Evolutionary conservation across 2,329 filamentous ascomycete genomes (phyloP).

Genomic region (Pseudogymnoascus sp.): DNA sequence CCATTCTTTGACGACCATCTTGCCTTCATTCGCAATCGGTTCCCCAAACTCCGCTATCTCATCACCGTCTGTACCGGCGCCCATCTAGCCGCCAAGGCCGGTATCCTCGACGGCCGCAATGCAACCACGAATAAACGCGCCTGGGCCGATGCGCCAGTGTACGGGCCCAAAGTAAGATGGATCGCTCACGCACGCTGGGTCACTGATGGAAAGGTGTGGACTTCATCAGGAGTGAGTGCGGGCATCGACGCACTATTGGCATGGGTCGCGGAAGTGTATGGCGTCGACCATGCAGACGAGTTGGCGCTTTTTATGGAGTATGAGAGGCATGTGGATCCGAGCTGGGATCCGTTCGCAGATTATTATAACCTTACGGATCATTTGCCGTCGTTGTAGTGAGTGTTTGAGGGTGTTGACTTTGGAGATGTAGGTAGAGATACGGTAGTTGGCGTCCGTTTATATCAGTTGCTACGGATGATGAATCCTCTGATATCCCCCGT

Average conservation of each 20-base stretch:
- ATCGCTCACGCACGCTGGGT: constrained; percentile 43
- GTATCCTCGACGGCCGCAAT: constrained; percentile 39
- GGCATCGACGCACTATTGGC: constrained; percentile 28
- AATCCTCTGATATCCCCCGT: background rate
- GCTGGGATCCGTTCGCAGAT: constrained; percentile 48
- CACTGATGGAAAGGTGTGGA: constrained; percentile 46
- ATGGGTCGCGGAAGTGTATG: constrained; percentile 6
- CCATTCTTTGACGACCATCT: constrained; percentile 29
- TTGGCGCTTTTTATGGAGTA: constrained; percentile 4
- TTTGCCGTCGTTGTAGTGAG: background rate
- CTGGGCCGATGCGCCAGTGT: constrained; percentile 28
- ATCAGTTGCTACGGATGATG: too few relatives aligned
- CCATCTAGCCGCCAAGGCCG: constrained; percentile 39
- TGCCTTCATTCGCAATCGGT: constrained; percentile 35
- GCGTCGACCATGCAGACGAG: background rate
- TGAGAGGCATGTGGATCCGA: constrained; percentile 35
- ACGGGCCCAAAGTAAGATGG: constrained; percentile 38
- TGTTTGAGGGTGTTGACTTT: background rate
- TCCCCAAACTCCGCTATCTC: constrained; percentile 22
- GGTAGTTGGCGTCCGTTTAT: background rate
- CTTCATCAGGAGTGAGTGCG: constrained; percentile 43
- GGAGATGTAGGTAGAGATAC: background rate
- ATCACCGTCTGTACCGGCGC: constrained; percentile 41
- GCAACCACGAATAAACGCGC: constrained; percentile 46
- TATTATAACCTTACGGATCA: constrained; percentile 3